phyloP scores from a whole-genome alignment of 257 asterid species.

The Hygrophila difformis region DNA sequence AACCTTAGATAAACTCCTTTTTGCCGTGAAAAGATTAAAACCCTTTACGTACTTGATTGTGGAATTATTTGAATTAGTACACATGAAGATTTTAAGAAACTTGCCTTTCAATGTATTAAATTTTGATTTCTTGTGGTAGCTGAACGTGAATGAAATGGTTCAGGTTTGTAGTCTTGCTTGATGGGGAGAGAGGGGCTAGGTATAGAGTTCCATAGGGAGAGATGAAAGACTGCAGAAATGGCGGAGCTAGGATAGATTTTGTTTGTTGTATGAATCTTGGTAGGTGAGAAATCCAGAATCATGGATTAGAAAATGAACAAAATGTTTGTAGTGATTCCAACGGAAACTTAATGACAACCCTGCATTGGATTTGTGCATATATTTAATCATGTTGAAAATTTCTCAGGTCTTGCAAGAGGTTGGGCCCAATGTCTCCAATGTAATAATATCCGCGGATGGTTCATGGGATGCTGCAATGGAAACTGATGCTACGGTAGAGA shows the following conservation, averaged over 20 bases:
- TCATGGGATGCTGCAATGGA: constrained; percentile 61
- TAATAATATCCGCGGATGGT: constrained; percentile 65
- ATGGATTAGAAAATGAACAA: no score
- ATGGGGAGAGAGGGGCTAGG: not conserved
- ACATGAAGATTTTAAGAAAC: no score
- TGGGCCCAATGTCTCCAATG: constrained; percentile 39
- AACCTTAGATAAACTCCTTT: no score
- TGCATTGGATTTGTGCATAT: not conserved
- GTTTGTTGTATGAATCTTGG: not conserved
- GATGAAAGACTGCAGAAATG: no score
- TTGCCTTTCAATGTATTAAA: no score
- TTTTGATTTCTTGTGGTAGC: not conserved
- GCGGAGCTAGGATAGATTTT: not conserved
- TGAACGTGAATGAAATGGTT: not conserved
- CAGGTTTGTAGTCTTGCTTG: not conserved
- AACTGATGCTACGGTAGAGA: constrained; percentile 33
- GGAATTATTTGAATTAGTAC: no score
- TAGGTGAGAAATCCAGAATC: not conserved
- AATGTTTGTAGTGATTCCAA: no score
- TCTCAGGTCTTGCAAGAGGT: constrained; percentile 69
- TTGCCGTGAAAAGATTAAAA: no score
- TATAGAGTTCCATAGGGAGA: no score
- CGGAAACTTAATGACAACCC: not conserved
- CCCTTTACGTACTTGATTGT: no score
- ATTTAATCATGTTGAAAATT: constrained; percentile 2